These are phyloP conservation scores for Talaromyces sp. DNA, from an alignment of 2,329 filamentous ascomycete genomes.

Conservation along the genomic window DNA sequence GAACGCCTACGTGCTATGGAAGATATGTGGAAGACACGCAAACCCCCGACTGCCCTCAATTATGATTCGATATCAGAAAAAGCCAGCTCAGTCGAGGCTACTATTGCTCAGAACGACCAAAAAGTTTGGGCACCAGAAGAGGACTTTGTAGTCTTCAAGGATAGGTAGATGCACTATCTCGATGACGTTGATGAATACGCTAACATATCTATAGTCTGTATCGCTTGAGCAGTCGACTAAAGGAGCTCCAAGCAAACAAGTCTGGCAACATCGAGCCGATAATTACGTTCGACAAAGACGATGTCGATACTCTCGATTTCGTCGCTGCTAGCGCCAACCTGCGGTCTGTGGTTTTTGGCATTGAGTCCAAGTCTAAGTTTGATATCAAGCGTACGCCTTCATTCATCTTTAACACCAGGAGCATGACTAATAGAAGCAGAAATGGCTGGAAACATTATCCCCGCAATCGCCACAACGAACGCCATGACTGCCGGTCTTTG, in stretches of 20 bases:
- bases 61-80: slow-evolving; percentile 61
- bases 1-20: slow-evolving; percentile 78
- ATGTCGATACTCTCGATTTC: slow-evolving; percentile 91
- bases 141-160: slow-evolving; percentile 80
- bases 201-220: slow-evolving; percentile 53
- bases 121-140: slow-evolving; percentile 76
- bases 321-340: slow-evolving; percentile 88
- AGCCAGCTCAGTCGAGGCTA: slow-evolving; percentile 50
- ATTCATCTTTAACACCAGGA: not conserved
- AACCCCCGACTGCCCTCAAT: slow-evolving; percentile 68
- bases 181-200: not conserved
- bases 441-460: slow-evolving; percentile 99
- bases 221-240: slow-evolving; percentile 70
- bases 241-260: slow-evolving; percentile 58
- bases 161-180: slow-evolving; percentile 52
- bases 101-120: slow-evolving; percentile 65
- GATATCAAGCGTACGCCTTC: slow-evolving; percentile 71
- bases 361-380: slow-evolving; percentile 84
- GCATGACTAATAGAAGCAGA: slow-evolving; percentile 49
- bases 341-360: slow-evolving; percentile 81
- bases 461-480: slow-evolving; percentile 96
- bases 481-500: slow-evolving; percentile 92
- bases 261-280: slow-evolving; percentile 49
- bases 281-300: slow-evolving; percentile 94
- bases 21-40: slow-evolving; percentile 91